Base-by-base conservation (phyloP, 805 yeast genomes). In the Wickerhamiella brachini region DNA sequence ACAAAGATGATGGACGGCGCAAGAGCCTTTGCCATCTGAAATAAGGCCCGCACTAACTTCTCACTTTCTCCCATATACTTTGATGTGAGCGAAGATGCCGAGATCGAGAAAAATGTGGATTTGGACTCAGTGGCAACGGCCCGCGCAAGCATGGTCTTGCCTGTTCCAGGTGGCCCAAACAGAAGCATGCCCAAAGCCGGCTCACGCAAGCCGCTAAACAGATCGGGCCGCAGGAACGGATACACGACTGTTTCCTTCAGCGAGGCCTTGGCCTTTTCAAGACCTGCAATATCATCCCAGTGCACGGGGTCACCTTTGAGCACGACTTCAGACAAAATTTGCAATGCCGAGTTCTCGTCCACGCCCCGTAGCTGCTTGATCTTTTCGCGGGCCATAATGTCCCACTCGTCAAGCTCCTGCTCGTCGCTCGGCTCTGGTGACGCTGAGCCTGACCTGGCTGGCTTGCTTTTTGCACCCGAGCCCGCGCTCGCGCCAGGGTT, bases 81-180 rank as follows among this genome's bases (percentile, higher is more conserved):
- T 17, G 96, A 87, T 2, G 95, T 84, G 55, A 90, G 72, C 5
- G 94, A 83, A 0, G 95, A 85, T 1, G 96, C 94, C 57, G 90
- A 82, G 31, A 90, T 88, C 22, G 93, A 80, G 66, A 90, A 90
- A 63, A 90, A 90, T 0, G 96, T 89, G 0, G 95, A 86, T 53
- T 83, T 81, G 7, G 95, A 83, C 69, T 93, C 97, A 2, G 94
- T 85, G 2, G 97, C 97, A 2, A 93, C 97, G 0, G 97, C 95
- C 56, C 95, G 74, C 0, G 97, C 97, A 57, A 90, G 75, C 97
- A 90, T 89, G 0, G 97, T 89, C 63, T 93, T 90, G 51, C 97
- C 97, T 0, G 97, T 90, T n/a, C 98, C 98, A 0, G 97, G 97
- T 2, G 98, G 97, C 0, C 98, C 98, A 70, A 88, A 90, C 43